Base-by-base conservation (phyloP, 225 moss, liverwort and hornwort species). In the Asterella californica region DNA sequence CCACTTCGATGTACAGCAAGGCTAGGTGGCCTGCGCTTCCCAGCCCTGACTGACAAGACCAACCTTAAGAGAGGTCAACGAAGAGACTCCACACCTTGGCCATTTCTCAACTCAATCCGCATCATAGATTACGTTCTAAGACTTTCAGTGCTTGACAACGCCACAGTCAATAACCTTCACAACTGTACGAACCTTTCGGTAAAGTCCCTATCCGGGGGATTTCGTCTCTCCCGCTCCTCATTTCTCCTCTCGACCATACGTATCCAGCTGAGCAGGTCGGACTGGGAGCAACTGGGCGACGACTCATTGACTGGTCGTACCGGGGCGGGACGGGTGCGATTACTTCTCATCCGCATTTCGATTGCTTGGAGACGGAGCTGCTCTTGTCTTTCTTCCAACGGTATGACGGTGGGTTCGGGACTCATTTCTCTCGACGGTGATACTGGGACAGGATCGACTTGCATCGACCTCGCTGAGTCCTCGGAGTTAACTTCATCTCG, bases 401-500 rank as follows among this genome's bases (percentile, higher is more conserved):
- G 5, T 34, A 76, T 37, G 22, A 60, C 38, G 12, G 37, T 42
- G 24, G 76, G 76, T 29, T 76, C 76, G 18, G 76, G 76, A 45
- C 76, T 76, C 55, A 34, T 21, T 25, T 76, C 76, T 76, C 76
- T 38, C 33, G 76, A 37, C 34, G 36, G 57, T 36, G 57, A 57
- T 15, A 61, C 30, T 9, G 15, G 21, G 36, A 46, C 47, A 46
- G 57, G 25, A 61, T 57, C 60, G 57, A 50, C 37, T 67, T 67
- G 67, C 67, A 67, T 67, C 67, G 67, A 67, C 14, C 46, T 33
- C 8, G 53, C 32, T 71, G 47, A 25, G 25, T 50, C 74, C 19
- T 18, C 74, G 53, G 74, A 74, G 25, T 22, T 45, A 8, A 2
- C 22, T 25, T n/a, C 46, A 22, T 6, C 25, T n/a, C 24, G 25